Evolutionary conservation across 1,284 basidiomycete genomes (phyloP).

Genomic region (Trametes sp.): DNA sequence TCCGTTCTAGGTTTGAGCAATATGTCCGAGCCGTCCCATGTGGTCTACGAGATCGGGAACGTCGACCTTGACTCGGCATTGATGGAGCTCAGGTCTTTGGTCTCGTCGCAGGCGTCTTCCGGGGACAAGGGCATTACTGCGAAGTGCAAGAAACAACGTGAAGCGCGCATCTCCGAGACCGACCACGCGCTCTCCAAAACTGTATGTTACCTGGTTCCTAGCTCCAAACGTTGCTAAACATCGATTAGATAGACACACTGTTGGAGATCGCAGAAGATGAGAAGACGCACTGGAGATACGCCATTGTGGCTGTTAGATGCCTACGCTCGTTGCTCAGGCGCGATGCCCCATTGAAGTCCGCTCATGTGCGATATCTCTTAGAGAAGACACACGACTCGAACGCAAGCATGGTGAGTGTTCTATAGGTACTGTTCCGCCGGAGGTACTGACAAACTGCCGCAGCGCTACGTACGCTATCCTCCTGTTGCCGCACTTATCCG

Average conservation of each 20-base stretch:
- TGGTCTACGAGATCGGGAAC: slow-evolving; percentile 61
- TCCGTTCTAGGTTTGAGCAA: slow-evolving; percentile 56
- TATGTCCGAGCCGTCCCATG: slow-evolving; percentile 65
- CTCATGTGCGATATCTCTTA: slow-evolving; percentile 64
- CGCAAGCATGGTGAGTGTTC: slow-evolving; percentile 64
- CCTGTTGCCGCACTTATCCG: background rate
- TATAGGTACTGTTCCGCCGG: background rate
- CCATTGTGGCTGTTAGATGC: slow-evolving; percentile 76
- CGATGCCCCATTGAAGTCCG: slow-evolving; percentile 67
- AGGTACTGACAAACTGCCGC: slow-evolving; percentile 13
- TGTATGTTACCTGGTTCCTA: slow-evolving; percentile 45
- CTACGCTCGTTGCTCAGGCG: slow-evolving; percentile 79
- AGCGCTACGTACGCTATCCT: slow-evolving; percentile 65
- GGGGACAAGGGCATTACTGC: slow-evolving; percentile 49
- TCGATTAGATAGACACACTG: slow-evolving; percentile 40
- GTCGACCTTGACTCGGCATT: slow-evolving; percentile 49
- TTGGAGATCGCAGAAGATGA: slow-evolving; percentile 63
- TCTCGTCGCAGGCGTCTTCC: slow-evolving; percentile 40
- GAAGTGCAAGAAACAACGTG: slow-evolving; percentile 54
- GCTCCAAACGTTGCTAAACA: background rate
- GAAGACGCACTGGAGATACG: slow-evolving; percentile 86
- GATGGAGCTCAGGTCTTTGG: slow-evolving; percentile 45
- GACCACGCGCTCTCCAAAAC: slow-evolving; percentile 52
- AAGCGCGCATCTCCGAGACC: slow-evolving; percentile 49
- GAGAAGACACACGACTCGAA: slow-evolving; percentile 64